phyloP scores from a whole-genome alignment of 371 early-diverging fungal genomes.

The Massospora cicadina region DNA sequence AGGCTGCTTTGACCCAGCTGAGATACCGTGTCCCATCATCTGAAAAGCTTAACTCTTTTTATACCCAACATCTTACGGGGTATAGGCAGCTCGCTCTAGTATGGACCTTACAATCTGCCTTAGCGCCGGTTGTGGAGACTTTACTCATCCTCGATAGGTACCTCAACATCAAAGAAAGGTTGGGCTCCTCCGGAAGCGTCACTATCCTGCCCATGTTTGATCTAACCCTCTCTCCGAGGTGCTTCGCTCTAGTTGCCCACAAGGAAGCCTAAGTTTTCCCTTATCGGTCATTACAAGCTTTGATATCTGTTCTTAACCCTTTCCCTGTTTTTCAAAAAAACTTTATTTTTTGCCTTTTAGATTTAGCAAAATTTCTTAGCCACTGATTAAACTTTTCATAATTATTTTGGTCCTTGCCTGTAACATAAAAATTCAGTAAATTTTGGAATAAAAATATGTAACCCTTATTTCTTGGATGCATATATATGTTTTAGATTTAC shows the following conservation, averaged over 20 bases:
- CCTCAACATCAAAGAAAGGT: neutral
- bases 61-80: neutral
- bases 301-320: too few species aligned
- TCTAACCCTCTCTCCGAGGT: neutral
- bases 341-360: too few species aligned
- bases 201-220: constrained; percentile 7
- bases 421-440: too few species aligned
- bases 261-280: too few species aligned
- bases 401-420: too few species aligned
- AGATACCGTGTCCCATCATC: neutral
- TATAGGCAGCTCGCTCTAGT: neutral
- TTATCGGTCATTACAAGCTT: too few species aligned
- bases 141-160: neutral
- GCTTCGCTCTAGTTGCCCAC: constrained; percentile 7
- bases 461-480: too few species aligned
- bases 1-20: neutral
- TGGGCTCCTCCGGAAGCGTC: neutral
- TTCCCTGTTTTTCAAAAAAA: too few species aligned
- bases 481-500: too few species aligned
- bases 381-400: too few species aligned
- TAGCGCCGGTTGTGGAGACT: constrained; percentile 4
- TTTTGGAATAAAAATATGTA: too few species aligned
- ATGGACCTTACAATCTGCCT: neutral
- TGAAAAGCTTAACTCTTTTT: neutral
- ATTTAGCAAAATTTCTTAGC: too few species aligned